Evolutionary conservation across 257 asterid genomes (phyloP).

Genomic region (Henckelia pumila): DNA sequence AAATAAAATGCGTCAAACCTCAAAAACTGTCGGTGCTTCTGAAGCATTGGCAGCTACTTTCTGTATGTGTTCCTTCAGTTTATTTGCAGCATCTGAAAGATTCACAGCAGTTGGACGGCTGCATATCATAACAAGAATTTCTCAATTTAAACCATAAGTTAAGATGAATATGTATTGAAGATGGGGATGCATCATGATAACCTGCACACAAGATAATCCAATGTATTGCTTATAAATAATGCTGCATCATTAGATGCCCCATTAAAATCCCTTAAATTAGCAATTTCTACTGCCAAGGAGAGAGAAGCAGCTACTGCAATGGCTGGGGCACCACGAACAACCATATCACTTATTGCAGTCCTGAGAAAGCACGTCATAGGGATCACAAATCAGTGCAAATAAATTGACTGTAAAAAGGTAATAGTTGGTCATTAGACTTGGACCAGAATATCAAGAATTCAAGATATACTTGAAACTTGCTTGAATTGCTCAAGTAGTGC

Average conservation of each 20-base stretch:
- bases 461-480: neutral
- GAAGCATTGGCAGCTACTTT: conserved; percentile 55
- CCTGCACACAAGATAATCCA: conserved; percentile 94
- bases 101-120: conserved; percentile 99
- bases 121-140: conserved; percentile 23
- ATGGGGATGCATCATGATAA: conserved; percentile 25
- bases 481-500: neutral
- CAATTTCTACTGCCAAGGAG: conserved; percentile 84
- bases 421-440: neutral
- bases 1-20: conserved; percentile 43
- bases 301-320: conserved; percentile 97
- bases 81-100: conserved; percentile 80
- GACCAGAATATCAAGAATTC: neutral
- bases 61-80: conserved; percentile 60
- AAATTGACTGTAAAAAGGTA: neutral
- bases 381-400: conserved; percentile 8
- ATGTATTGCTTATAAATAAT: conserved; percentile 50
- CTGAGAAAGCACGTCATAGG: conserved; percentile 35
- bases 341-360: conserved; percentile 92
- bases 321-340: conserved; percentile 99
- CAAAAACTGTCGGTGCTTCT: conserved; percentile 50
- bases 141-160: conserved; percentile 19
- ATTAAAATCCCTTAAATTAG: conserved; percentile 44
- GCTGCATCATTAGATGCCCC: conserved; percentile 71
- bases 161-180: neutral